These are phyloP conservation scores for Aspergillus neoniger DNA, from an alignment of 2,329 filamentous ascomycete genomes.

Conservation along the genomic window DNA sequence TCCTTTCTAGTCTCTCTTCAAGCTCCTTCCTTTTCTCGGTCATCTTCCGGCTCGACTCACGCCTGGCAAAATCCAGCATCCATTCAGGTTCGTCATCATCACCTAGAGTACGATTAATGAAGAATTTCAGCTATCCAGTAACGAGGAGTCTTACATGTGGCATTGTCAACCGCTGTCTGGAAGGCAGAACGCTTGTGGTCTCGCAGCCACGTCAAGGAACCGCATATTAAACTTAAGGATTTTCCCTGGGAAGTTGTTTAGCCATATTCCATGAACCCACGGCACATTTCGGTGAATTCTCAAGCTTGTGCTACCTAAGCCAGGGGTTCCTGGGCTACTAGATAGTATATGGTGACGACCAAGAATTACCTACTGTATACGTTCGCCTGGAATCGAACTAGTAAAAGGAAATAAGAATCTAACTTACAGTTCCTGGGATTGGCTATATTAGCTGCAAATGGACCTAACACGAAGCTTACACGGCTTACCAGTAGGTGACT, in stretches of 20 bases:
- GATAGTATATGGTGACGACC: background rate
- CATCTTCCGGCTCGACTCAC: slow-evolving; percentile 67
- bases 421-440: slow-evolving; percentile 45
- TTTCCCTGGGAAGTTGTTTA: slow-evolving; percentile 63
- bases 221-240: slow-evolving; percentile 87
- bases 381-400: no score
- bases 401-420: slow-evolving; percentile 2
- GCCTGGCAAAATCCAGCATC: slow-evolving; percentile 76
- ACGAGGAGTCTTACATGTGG: slow-evolving; percentile 43
- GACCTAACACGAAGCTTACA: background rate
- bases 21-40: slow-evolving; percentile 68
- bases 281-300: background rate
- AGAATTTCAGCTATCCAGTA: background rate
- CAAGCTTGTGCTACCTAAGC: background rate
- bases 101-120: slow-evolving; percentile 31
- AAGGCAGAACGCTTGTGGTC: slow-evolving; percentile 68
- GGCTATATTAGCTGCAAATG: slow-evolving; percentile 19
- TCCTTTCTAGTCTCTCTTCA: slow-evolving; percentile 67
- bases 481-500: slow-evolving; percentile 81
- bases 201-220: slow-evolving; percentile 86
- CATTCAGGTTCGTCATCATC: slow-evolving; percentile 78
- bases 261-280: background rate
- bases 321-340: background rate
- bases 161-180: slow-evolving; percentile 54
- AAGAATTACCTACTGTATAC: background rate